Evolutionary conservation across 768 basidiomycete species (phyloP).

Genomic region (Rubroboletus pulcherrimus): DNA sequence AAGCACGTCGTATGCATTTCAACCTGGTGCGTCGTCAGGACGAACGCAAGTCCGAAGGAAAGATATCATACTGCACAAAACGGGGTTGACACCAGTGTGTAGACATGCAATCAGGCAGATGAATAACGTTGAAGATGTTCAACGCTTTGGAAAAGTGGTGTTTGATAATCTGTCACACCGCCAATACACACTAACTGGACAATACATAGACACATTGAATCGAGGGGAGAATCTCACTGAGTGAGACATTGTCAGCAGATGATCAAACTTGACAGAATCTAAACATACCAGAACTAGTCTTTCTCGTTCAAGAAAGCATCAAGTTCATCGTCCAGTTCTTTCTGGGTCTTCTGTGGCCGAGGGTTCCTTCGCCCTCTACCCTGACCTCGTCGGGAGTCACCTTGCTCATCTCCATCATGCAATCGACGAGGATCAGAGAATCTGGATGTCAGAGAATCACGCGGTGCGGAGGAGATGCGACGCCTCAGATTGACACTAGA

Average conservation of each 20-base stretch:
- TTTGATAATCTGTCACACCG: conserved; percentile 1
- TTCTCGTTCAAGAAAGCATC: conserved; percentile 69
- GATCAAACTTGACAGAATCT: neutral
- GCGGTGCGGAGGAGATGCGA: conserved; percentile 41
- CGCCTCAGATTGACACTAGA: conserved; percentile 39
- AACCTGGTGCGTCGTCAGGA: neutral
- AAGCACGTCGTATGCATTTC: neutral
- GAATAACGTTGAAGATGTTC: neutral
- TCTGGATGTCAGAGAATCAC: conserved; percentile 19
- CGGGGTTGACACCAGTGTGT: too few relatives aligned
- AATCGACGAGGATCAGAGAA: conserved; percentile 16
- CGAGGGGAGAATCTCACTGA: neutral
- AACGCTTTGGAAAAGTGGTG: conserved; percentile 10
- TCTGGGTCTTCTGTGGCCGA: conserved; percentile 55
- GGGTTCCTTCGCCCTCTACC: conserved; percentile 38
- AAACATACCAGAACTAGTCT: conserved; percentile 29
- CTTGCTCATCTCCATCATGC: conserved; percentile 21
- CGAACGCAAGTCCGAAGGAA: neutral
- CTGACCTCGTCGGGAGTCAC: conserved; percentile 27
- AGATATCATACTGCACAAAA: too few relatives aligned
- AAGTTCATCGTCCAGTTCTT: conserved; percentile 80
- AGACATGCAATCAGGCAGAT: neutral
- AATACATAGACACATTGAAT: neutral
- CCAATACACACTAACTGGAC: conserved; percentile 1
- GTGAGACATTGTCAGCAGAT: conserved; percentile 3